Evolutionary conservation across 2,329 filamentous ascomycete genomes (phyloP), one percentile per base, ranked within the genome.

Genomic region (Leptodontidium sp.): DNA sequence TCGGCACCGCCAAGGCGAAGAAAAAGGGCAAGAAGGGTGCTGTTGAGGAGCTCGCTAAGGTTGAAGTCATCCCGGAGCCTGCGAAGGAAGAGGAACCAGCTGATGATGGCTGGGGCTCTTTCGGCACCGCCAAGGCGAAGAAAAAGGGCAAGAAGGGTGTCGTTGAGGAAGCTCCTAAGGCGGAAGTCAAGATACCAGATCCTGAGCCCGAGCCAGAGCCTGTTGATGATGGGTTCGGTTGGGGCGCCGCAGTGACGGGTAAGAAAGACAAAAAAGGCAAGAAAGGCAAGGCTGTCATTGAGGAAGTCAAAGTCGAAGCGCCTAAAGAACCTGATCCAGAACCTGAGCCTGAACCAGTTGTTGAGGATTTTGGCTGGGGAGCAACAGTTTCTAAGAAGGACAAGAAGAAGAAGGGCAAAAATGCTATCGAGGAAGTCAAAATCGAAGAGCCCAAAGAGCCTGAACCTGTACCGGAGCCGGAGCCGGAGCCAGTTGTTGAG

Each of bases 221-320:
- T 1, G 80, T 50, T 38, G 63, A 29, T 2, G 66, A 68, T 35
- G 69, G 68, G 26, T 64, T 69, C 43, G 67, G 68, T 2, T 74
- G 73, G 73, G 71, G 72, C 17, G 47, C 50, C 43, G 35, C 47
- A 12, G 47, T 61, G 7, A 45, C 26, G 1, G 71, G 70, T 9
- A 78, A 77, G 50, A 79, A 79, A 63, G 79, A 79, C 71, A 81
- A 79, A 58, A 80, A 78, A 72, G 86, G 85, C 79, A 85, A 87
- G 78, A 58, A 49, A 7, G 74, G 79, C 45, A 64, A 70, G 12
- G 64, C 58, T 76, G 78, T 67, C 77, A 64, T 62, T 35, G 75
- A 72, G 47, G 75, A 77, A 57, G 38, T 67, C 21, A 76, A 78
- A 76, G 63, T 72, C 71, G 64, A 75, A 66, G 71, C 73, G 26